Percentiles rank a stretch among this genome's conserved stretches.
Evolutionary conservation across 371 early-diverging fungal genomes (phyloP).

Genomic region (Apophysomyces sp.): DNA sequence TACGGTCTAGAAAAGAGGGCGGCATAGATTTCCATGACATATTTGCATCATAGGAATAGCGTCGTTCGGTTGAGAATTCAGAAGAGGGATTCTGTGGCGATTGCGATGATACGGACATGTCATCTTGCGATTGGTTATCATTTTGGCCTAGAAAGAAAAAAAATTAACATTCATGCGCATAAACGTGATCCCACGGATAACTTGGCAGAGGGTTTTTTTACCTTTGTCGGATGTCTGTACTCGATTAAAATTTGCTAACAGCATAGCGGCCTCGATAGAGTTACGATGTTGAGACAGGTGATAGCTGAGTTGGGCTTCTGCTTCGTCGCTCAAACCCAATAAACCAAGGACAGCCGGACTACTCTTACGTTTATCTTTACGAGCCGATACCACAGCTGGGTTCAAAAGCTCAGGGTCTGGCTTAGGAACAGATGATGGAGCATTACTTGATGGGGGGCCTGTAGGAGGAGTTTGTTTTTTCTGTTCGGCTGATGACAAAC

Average conservation of each 20-base stretch:
- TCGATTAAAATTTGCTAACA: conserved; percentile 47
- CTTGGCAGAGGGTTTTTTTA: not conserved
- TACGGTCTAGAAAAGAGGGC: conserved; percentile 30
- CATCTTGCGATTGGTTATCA: conserved; percentile 39
- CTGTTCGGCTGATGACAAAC: not conserved
- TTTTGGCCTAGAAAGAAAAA: not conserved
- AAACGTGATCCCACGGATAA: not conserved
- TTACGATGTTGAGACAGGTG: conserved; percentile 46
- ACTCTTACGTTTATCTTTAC: conserved; percentile 47
- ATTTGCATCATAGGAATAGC: conserved; percentile 45
- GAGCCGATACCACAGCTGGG: conserved; percentile 12
- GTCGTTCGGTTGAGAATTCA: conserved; percentile 25
- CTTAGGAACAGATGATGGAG: not conserved
- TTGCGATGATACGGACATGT: conserved; percentile 37
- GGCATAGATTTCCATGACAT: conserved; percentile 48
- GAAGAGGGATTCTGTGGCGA: conserved; percentile 5
- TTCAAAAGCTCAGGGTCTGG: conserved; percentile 4
- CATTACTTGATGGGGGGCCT: not conserved
- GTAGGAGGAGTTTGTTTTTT: not conserved
- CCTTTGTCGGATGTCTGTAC: conserved; percentile 15
- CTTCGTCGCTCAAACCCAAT: conserved; percentile 32
- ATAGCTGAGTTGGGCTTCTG: conserved; percentile 27
- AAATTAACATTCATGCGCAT: conserved; percentile 1
- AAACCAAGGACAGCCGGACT: conserved; percentile 49
- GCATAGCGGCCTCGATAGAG: conserved; percentile 54